Evolutionary conservation across 352 stramenopile species (phyloP).

Genomic region (Elongisporangium prolatum): DNA sequence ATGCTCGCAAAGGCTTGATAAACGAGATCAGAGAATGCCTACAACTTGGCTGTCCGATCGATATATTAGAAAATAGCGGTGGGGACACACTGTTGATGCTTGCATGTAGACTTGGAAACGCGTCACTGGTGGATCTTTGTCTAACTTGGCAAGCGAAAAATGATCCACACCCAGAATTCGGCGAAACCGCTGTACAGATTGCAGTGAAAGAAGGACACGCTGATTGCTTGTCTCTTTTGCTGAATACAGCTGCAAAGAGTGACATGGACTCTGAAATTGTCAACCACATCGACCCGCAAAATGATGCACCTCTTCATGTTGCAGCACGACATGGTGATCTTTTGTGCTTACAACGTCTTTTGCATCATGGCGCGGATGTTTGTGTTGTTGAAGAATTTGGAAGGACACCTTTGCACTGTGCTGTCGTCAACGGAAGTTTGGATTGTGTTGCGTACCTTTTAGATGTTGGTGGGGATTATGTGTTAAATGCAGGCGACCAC

Average conservation of each 20-base stretch:
- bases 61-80: constrained; percentile 62
- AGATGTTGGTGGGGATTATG: constrained; percentile 77
- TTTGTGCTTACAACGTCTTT: constrained; percentile 59
- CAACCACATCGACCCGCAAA: constrained; percentile 80
- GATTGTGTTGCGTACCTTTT: constrained; percentile 79
- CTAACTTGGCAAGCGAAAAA: constrained; percentile 77
- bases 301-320: constrained; percentile 77
- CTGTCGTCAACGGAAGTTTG: constrained; percentile 45
- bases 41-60: constrained; percentile 63
- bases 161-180: constrained; percentile 82
- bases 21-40: constrained; percentile 44
- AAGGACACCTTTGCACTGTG: constrained; percentile 74
- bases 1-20: constrained; percentile 33
- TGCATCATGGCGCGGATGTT: constrained; percentile 79
- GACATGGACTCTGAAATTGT: constrained; percentile 87
- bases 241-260: constrained; percentile 73
- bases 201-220: constrained; percentile 58
- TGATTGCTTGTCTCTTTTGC: constrained; percentile 53
- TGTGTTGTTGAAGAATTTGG: constrained; percentile 81
- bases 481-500: constrained; percentile 72
- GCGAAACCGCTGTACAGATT: constrained; percentile 75
- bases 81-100: constrained; percentile 80
- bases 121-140: constrained; percentile 65
- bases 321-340: constrained; percentile 65
- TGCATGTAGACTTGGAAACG: constrained; percentile 58